Conservation (phyloP, 1,284 basidiomycete species). For the Laetiporus sulphureus region DNA sequence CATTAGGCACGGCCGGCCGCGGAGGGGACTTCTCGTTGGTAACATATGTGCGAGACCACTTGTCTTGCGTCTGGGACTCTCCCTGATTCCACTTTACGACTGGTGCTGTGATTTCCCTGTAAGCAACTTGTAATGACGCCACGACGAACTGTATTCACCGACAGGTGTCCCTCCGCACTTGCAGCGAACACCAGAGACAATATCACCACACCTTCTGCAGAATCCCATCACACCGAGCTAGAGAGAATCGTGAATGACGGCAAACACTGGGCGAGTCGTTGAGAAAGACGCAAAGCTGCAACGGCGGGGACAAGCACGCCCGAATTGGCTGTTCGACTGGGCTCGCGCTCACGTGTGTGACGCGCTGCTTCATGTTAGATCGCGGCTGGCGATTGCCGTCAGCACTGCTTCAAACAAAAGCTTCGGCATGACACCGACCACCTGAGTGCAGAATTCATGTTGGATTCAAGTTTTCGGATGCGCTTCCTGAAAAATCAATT, state of each 20-base stretch:
- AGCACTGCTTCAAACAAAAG: too few relatives aligned
- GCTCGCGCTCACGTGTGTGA: conserved; percentile 18
- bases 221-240: conserved; percentile 76
- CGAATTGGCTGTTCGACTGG: conserved; percentile 3
- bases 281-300: too few relatives aligned
- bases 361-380: conserved; percentile 7
- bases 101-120: conserved; percentile 39
- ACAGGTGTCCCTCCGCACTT: conserved; percentile 73
- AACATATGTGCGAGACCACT: conserved; percentile 74
- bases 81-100: conserved; percentile 56
- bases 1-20: not conserved
- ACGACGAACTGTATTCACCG: conserved; percentile 50
- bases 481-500: too few relatives aligned
- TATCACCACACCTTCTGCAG: conserved; percentile 75
- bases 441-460: too few relatives aligned
- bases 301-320: conserved; percentile 3
- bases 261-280: too few relatives aligned
- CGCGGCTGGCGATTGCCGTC: too few relatives aligned
- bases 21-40: conserved; percentile 39
- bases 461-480: too few relatives aligned
- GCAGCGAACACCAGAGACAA: conserved; percentile 61
- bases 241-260: too few relatives aligned
- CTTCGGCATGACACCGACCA: too few relatives aligned
- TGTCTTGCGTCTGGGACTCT: conserved; percentile 46
- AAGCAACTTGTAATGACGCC: too few relatives aligned